Conservation (phyloP, 225 moss, liverwort and hornwort species). For the Pseudoscleropodium purum region DNA sequence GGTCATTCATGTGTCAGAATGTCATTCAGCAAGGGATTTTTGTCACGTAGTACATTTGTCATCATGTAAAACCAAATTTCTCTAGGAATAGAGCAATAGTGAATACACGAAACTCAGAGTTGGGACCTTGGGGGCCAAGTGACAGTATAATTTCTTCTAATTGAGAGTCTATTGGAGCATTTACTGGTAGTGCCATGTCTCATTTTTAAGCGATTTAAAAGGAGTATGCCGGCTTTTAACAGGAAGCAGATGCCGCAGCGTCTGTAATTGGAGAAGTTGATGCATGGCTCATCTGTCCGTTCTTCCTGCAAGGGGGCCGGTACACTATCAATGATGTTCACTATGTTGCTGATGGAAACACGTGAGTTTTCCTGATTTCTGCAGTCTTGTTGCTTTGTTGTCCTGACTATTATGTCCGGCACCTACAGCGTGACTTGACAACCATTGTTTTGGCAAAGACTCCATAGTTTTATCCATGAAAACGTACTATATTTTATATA, state of each 20-base stretch:
- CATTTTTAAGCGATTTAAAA: neutral
- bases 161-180: neutral
- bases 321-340: slow-evolving; percentile 91
- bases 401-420: neutral
- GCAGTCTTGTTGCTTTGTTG: neutral
- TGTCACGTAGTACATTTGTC: neutral
- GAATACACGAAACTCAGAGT: neutral
- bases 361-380: slow-evolving; percentile 22
- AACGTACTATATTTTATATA: neutral
- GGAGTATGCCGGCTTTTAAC: neutral
- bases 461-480: neutral
- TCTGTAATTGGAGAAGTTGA: slow-evolving; percentile 74
- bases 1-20: neutral
- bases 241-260: slow-evolving; percentile 84
- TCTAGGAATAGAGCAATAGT: neutral
- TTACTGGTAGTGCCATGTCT: neutral
- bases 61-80: neutral
- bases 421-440: neutral
- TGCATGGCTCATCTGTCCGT: slow-evolving; percentile 91
- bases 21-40: neutral
- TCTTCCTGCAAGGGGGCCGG: slow-evolving; percentile 88
- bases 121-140: neutral
- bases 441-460: neutral
- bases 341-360: slow-evolving; percentile 78
- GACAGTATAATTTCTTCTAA: neutral